Percentiles rank a stretch among this genome's conserved stretches.
phyloP scores from a whole-genome alignment of 495 filamentous ascomycete species.

The Podospora pseudoanserina region DNA sequence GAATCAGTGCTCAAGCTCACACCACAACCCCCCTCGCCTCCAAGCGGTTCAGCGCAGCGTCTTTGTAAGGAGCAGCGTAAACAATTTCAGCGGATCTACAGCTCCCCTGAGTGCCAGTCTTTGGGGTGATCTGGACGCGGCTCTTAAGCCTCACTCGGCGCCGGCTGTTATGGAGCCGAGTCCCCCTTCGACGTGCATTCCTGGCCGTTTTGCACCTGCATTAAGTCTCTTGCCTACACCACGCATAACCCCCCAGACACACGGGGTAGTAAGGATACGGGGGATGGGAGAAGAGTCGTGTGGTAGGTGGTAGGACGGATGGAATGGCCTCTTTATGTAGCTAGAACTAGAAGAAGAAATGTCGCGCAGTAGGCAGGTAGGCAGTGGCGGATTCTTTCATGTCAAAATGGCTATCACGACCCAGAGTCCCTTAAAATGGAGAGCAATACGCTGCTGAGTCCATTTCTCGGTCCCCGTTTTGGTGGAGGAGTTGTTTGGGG shows the following conservation, averaged over 20 bases:
- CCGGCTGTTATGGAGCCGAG: constrained; percentile 61
- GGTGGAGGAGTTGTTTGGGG: too few species aligned
- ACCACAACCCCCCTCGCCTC: constrained; percentile 58
- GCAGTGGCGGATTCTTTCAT: too few species aligned
- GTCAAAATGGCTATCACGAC: too few species aligned
- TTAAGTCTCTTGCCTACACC: constrained; percentile 73
- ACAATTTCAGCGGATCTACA: constrained; percentile 61
- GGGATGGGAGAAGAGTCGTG: too few species aligned
- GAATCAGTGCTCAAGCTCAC: constrained; percentile 86
- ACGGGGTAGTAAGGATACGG: too few species aligned
- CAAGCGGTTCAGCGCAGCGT: constrained; percentile 43
- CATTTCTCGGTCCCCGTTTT: too few species aligned
- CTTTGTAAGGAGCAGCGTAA: constrained; percentile 44
- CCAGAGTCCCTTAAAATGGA: too few species aligned
- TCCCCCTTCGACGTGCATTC: constrained; percentile 51
- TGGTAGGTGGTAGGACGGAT: too few species aligned
- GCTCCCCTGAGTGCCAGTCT: constrained; percentile 22
- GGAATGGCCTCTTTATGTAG: too few species aligned
- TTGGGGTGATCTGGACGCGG: not conserved
- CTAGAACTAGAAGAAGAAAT: too few species aligned
- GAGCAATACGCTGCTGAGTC: too few species aligned
- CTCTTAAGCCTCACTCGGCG: constrained; percentile 16
- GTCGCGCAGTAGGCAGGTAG: too few species aligned
- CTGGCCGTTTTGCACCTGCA: constrained; percentile 46
- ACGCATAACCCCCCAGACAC: constrained; percentile 72